Evolutionary conservation across 129 eudicot genomes (phyloP), one percentile per base, ranked within the genome.

Genomic region (Logfia minima): DNA sequence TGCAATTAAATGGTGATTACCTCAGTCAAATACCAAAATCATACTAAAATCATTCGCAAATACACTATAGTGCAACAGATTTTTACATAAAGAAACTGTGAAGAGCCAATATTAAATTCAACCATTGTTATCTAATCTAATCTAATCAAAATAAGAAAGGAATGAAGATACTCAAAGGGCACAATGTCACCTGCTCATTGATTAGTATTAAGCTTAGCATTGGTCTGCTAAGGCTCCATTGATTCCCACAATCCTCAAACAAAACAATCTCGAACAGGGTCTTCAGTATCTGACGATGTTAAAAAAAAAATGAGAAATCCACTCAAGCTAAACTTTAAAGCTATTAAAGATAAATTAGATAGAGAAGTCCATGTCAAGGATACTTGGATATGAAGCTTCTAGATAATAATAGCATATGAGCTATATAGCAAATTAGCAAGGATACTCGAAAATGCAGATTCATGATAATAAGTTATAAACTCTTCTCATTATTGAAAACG

Each of bases 141-240:
- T 3, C 11, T 39, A 22, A 63, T 6, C 2, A 24, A 41, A 62
- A 9, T n/a, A 16, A 75, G 31, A 10, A 68, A 24, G 34, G 41
- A 34, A 23, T 8, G 75, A 70, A 24, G 52, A 13, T 18, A 70
- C 34, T 43, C 35, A 8, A 0, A 67, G 48, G 14, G 70, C 17
- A 23, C 16, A 29, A 19, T 64, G 26, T 80, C 48, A 93, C 98
- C 92, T 93, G 96, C 72, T 89, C 96, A 82, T 84, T 90, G 76
- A 90, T 86, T 51, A 93, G 96, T 72, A 93, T 90, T 84, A 90
- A 84, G 84, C 98, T 90, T 76, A 93, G 84, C 92, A 93, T 90
- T 82, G 98, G 97, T 83, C 92, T 85, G 85, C 96, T 88, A 70
- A 93, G 91, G 74, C 95, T 88, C 98, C 98, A 93, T 8, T 85